Percentiles rank a stretch among this genome's conserved stretches.
These are phyloP conservation scores for Dryadomyces quercivorus DNA, from an alignment of 2,329 filamentous ascomycete genomes.

Conservation along the genomic window DNA sequence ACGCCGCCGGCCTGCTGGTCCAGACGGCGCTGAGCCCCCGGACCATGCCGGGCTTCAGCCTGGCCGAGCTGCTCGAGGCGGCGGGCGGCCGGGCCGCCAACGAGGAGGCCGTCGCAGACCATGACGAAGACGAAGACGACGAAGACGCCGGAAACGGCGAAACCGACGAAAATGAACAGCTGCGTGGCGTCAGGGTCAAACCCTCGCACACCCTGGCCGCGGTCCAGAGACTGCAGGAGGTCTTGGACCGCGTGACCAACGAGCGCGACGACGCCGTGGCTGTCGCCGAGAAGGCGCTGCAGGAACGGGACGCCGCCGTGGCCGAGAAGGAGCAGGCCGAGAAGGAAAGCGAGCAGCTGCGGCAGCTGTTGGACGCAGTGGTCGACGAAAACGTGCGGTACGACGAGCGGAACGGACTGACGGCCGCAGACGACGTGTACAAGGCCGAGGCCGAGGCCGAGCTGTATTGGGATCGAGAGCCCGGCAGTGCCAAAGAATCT, in stretches of 20 bases:
- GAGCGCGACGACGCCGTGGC: constrained; percentile 2
- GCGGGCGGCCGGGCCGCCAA: too few species aligned
- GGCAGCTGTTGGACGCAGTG: not conserved
- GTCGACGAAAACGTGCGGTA: not conserved
- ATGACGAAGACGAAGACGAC: not conserved
- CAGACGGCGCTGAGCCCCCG: not conserved
- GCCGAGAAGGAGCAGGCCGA: not conserved
- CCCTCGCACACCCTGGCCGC: not conserved
- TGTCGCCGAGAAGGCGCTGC: not conserved
- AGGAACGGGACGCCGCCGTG: constrained; percentile 1
- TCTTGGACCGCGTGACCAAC: not conserved
- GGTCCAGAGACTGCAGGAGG: not conserved
- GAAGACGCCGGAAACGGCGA: not conserved
- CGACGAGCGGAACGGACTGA: not conserved
- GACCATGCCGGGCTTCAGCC: not conserved
- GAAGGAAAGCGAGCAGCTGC: not conserved
- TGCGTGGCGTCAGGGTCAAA: too few species aligned
- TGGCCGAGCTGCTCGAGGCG: not conserved
- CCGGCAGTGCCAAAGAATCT: not conserved
- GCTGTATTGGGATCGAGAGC: not conserved
- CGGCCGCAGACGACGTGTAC: not conserved
- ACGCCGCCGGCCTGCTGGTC: not conserved
- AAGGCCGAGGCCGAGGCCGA: not conserved
- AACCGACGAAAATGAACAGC: not conserved
- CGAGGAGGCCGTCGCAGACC: not conserved